These are phyloP conservation scores for Sequoia sempervirens DNA, from an alignment of 75 land plant genomes.

Conservation along the genomic window DNA sequence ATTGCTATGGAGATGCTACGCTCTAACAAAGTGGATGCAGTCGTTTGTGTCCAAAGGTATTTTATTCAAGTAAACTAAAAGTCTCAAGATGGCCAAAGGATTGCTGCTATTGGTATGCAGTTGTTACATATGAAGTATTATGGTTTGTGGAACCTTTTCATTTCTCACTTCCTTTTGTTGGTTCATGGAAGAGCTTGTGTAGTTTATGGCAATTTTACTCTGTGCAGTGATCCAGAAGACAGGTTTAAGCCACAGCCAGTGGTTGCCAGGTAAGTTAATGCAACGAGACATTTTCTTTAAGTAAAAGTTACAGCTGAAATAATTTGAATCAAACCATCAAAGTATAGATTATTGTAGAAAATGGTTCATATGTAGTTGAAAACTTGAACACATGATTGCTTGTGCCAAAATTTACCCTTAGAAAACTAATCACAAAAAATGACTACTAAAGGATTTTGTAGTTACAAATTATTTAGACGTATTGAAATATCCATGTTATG, in stretches of 20 bases:
- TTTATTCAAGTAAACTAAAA: background rate
- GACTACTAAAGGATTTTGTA: background rate
- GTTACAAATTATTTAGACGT: background rate
- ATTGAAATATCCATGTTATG: background rate
- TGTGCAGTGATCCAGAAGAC: conserved; percentile 91
- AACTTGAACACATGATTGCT: background rate
- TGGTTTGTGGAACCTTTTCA: background rate
- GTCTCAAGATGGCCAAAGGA: background rate
- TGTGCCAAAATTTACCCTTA: background rate
- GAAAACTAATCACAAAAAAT: background rate
- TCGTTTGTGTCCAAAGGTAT: conserved; percentile 96
- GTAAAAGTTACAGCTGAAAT: background rate
- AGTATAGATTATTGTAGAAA: background rate
- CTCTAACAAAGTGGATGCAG: conserved; percentile 86
- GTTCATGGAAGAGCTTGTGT: background rate
- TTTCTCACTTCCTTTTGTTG: background rate
- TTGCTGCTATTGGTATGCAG: conserved; percentile 4
- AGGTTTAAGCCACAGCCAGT: conserved; percentile 81
- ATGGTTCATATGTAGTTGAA: conserved; percentile 2
- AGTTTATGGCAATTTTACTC: background rate
- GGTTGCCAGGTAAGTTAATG: conserved; percentile 69
- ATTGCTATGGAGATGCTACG: conserved; percentile 96
- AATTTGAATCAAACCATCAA: background rate
- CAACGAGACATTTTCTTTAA: background rate
- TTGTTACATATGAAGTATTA: background rate